phyloP scores from a whole-genome alignment of 208 protist genomes.

The Naegleria lovaniensis region DNA sequence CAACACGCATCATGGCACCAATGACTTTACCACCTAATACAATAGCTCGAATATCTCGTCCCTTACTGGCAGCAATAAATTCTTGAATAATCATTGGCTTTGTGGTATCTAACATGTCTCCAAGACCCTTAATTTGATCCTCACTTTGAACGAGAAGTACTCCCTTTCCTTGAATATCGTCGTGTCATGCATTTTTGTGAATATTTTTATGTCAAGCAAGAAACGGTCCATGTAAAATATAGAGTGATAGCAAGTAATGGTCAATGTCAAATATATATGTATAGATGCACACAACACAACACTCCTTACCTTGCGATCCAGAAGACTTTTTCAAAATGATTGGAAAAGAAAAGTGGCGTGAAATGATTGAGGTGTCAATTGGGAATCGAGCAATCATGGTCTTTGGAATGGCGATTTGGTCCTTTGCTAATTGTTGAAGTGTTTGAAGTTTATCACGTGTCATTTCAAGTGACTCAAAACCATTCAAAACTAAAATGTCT shows the following conservation, averaged over 20 bases:
- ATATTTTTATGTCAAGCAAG: too few species aligned
- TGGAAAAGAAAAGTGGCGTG: neutral
- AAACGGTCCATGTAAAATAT: too few species aligned
- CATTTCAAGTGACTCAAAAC: conserved; percentile 28
- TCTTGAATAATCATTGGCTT: conserved; percentile 26
- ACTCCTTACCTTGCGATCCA: neutral
- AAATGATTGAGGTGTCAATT: neutral
- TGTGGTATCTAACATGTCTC: neutral
- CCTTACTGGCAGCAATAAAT: conserved; percentile 20
- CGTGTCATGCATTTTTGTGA: too few species aligned
- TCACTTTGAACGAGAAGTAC: neutral
- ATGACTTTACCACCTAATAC: conserved; percentile 39
- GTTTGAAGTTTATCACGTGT: conserved; percentile 36
- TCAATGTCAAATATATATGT: too few species aligned
- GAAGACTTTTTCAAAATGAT: conserved; percentile 6
- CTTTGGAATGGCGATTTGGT: conserved; percentile 32
- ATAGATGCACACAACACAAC: too few species aligned
- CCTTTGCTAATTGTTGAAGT: conserved; percentile 26
- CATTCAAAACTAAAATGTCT: neutral
- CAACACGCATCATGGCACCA: conserved; percentile 36
- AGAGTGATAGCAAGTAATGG: too few species aligned
- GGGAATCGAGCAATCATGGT: conserved; percentile 38
- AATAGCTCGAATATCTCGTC: conserved; percentile 36
- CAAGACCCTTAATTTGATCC: neutral
- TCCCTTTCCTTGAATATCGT: conserved; percentile 5